These are phyloP conservation scores for Pseudogymnoascus sp. DNA, from an alignment of 2,329 filamentous ascomycete species.

Conservation along the genomic window DNA sequence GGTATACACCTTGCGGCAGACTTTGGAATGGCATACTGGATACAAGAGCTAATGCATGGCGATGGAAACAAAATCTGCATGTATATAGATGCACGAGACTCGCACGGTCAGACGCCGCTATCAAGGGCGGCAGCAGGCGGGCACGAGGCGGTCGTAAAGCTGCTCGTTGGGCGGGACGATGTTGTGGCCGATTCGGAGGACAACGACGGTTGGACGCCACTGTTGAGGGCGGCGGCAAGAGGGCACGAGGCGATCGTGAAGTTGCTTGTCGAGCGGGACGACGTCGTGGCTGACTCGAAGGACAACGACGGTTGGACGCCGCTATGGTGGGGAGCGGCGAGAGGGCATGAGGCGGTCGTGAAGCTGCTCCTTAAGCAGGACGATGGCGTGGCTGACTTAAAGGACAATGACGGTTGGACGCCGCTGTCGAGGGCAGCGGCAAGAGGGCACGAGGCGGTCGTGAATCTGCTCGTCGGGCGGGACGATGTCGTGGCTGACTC, in stretches of 20 bases:
- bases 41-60: constrained; percentile 1
- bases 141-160: neutral
- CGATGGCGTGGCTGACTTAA: too few relatives aligned
- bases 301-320: neutral
- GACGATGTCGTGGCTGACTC: neutral
- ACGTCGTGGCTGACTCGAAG: neutral
- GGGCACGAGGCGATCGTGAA: neutral
- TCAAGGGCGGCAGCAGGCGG: neutral
- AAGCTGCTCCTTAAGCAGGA: too few relatives aligned
- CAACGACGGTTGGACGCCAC: neutral
- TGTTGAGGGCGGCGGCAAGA: neutral
- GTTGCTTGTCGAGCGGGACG: neutral
- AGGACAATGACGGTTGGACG: too few relatives aligned
- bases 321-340: neutral
- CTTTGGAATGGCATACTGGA: constrained; percentile 13
- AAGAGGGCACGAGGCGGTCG: neutral
- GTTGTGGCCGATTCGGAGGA: neutral
- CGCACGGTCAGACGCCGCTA: neutral
- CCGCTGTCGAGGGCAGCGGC: too few relatives aligned
- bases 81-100: neutral
- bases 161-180: neutral
- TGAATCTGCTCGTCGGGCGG: neutral
- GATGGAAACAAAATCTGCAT: neutral
- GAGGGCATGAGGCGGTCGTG: neutral
- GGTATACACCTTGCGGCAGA: constrained; percentile 18